phyloP scores from a whole-genome alignment of 2,329 filamentous ascomycete species.

The Penicillium palitans region DNA sequence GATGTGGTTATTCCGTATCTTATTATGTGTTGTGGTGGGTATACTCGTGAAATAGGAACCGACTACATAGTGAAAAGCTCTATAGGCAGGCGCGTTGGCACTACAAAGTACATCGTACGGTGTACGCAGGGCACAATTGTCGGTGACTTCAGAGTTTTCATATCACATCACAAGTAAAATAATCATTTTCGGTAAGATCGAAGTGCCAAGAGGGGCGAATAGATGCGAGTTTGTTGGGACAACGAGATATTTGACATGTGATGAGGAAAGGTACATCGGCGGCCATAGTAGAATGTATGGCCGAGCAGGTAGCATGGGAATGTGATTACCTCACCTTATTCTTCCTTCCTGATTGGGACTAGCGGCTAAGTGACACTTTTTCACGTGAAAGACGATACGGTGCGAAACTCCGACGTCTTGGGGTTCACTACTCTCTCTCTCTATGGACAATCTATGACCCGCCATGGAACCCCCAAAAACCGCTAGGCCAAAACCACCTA shows the following conservation, averaged over 20 bases:
- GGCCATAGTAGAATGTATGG: conserved; percentile 1
- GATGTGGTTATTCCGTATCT: neutral
- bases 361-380: conserved; percentile 7
- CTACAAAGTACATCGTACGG: too few relatives aligned
- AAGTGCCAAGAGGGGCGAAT: neutral
- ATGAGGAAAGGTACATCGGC: neutral
- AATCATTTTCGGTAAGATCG: conserved; percentile 3
- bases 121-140: neutral
- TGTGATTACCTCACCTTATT: conserved; percentile 7
- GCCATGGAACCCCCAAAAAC: conserved; percentile 15
- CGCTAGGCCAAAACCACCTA: conserved; percentile 1
- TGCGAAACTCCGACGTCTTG: conserved; percentile 8
- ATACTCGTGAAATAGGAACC: neutral
- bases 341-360: conserved; percentile 2
- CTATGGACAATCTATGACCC: conserved; percentile 10
- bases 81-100: neutral
- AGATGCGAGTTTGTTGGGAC: conserved; percentile 1
- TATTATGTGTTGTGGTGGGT: neutral
- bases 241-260: conserved; percentile 9
- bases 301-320: neutral
- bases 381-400: conserved; percentile 12
- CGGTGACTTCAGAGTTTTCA: neutral
- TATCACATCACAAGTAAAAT: neutral
- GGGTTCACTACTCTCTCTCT: neutral
- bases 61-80: neutral